Evolutionary conservation across 305 asterid genomes (phyloP), one percentile per base, ranked within the genome.

Genomic region (Fraxinus ornus): DNA sequence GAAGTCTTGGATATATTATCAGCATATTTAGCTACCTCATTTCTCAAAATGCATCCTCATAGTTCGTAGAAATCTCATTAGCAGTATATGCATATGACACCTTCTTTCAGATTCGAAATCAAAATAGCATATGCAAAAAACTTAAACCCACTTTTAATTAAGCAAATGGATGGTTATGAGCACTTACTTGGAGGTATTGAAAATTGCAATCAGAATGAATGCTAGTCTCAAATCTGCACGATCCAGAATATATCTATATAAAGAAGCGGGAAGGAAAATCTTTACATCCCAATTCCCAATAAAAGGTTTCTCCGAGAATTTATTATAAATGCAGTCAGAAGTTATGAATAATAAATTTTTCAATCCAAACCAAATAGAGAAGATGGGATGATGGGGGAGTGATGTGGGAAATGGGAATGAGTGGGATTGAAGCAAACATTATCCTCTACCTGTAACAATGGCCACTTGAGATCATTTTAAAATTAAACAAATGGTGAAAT

Each of bases 381-480:
- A 12, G 17, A 10, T 44, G 15, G 17, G 52, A 39, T 7, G 2
- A 8, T 39, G 47, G 47, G 47, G 52, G 52, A 41, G n/a, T 10
- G 55, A 44, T 12, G 55, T 41, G 49, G 49, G 49, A 41, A 41
- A 39, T 8, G 49, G 3, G 49, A 17, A 79, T 82, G 83, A 79
- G 41, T 74, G 84, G 44, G 80, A 87, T 80, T 80, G 79, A 68
- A 68, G 78, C 52, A 82, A 83, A 81, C 37, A 2, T 75, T 76
- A 81, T 75, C 86, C 82, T 55, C 57, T 73, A 85, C 64, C 90
- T 78, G 84, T 77, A 62, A 24, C 79, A 75, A 26, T 87, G 93
- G 84, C 93, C 92, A 88, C 89, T 82, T 79, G 75, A 37, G 75
- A 72, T 86, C 79, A 83, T 80, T 77, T 84, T 74, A 82, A 60